Conservation (phyloP, 352 stramenopile genomes). For the Pythium phragmiticola region DNA sequence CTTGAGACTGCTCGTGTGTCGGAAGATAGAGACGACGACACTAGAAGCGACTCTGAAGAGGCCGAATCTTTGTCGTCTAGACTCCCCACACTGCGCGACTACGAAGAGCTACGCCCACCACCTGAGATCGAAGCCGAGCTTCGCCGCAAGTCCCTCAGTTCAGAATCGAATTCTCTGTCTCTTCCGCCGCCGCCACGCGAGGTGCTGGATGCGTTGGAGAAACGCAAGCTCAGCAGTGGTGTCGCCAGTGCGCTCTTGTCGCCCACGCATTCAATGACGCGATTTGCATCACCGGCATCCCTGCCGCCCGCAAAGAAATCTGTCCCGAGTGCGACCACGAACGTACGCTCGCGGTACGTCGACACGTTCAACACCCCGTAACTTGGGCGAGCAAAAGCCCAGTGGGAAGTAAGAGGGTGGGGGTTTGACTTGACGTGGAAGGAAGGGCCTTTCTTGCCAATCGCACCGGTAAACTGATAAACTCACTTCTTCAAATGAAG, state of each 20-base stretch:
- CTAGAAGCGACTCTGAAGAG: constrained; percentile 23
- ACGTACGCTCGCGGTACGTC: constrained; percentile 29
- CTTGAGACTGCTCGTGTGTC: neutral
- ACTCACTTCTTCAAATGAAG: too few species aligned
- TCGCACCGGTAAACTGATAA: too few species aligned
- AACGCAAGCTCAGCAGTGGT: constrained; percentile 7
- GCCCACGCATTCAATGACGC: constrained; percentile 3
- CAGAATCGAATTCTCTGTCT: constrained; percentile 5
- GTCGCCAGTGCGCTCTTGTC: neutral
- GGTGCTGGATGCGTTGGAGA: constrained; percentile 25
- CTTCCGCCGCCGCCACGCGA: constrained; percentile 24
- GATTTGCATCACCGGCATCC: constrained; percentile 24
- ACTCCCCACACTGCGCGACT: constrained; percentile 10
- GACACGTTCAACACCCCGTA: constrained; percentile 32
- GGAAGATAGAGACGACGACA: constrained; percentile 15
- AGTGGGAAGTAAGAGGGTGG: neutral
- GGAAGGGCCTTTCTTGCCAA: too few species aligned
- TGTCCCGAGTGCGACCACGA: constrained; percentile 2
- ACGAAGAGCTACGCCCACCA: constrained; percentile 21
- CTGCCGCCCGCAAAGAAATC: constrained; percentile 14
- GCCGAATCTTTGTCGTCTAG: constrained; percentile 9
- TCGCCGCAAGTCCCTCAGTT: constrained; percentile 17
- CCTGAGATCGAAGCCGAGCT: constrained; percentile 28
- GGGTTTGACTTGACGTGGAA: too few species aligned
- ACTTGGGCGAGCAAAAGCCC: neutral